These are phyloP conservation scores for Annona squamosa DNA, from an alignment of 164 flowering plant genomes.

Conservation along the genomic window DNA sequence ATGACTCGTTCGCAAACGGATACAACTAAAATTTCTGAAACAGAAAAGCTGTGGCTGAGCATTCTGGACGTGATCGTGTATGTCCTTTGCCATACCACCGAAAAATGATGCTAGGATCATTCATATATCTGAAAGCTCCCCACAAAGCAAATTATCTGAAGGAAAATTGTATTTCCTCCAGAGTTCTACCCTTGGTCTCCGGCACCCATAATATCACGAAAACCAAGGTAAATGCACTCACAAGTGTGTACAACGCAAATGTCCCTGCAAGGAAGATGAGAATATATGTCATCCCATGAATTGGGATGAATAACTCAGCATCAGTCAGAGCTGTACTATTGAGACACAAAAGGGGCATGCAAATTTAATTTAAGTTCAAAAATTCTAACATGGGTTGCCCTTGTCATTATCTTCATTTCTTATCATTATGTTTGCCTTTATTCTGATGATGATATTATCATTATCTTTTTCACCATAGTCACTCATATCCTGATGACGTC, in stretches of 20 bases:
- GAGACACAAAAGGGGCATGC: too few species aligned
- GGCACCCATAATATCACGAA: conserved; percentile 68
- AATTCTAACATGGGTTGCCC: too few species aligned
- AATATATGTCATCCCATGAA: too few species aligned
- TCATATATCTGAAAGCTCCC: background rate
- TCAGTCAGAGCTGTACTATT: too few species aligned
- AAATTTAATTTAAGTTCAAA: too few species aligned
- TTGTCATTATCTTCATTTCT: too few species aligned
- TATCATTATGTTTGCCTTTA: too few species aligned
- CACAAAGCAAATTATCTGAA: conserved; percentile 37
- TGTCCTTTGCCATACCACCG: background rate
- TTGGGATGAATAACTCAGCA: too few species aligned
- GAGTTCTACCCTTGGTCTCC: conserved; percentile 73
- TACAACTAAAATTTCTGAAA: background rate
- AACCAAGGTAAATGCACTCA: conserved; percentile 51
- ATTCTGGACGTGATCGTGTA: background rate
- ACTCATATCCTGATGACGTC: too few species aligned
- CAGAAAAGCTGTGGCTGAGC: background rate
- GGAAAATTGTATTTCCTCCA: conserved; percentile 72
- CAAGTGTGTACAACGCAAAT: conserved; percentile 50
- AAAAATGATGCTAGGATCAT: background rate
- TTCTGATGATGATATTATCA: too few species aligned
- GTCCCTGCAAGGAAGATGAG: conserved; percentile 45
- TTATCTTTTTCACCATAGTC: too few species aligned
- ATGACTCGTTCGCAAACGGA: background rate